Conservation (phyloP, 768 basidiomycete species). For the Tricholoma matsutake region DNA sequence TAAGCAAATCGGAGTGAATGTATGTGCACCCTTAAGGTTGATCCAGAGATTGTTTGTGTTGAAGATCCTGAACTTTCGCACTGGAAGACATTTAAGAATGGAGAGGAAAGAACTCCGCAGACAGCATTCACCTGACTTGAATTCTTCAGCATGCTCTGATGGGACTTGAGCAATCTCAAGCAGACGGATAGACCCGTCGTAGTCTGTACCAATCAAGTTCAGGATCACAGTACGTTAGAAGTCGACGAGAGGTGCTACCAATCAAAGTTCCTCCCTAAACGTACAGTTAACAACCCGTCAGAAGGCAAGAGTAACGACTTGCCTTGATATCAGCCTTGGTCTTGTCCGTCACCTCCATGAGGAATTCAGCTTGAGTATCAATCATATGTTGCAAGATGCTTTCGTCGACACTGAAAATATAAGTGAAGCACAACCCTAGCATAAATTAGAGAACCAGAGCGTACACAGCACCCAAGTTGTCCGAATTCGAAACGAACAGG, state of each 20-base stretch:
- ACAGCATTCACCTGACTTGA: constrained; percentile 62
- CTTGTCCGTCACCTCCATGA: constrained; percentile 97
- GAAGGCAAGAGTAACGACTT: background rate
- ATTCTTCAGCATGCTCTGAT: constrained; percentile 90
- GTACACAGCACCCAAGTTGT: constrained; percentile 90
- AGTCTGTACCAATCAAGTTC: constrained; percentile 40
- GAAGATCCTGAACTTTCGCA: constrained; percentile 92
- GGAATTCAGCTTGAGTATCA: constrained; percentile 75
- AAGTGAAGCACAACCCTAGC: constrained; percentile 6
- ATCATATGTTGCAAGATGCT: constrained; percentile 87
- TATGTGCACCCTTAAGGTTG: constrained; percentile 60
- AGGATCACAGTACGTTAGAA: background rate
- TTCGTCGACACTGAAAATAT: constrained; percentile 61
- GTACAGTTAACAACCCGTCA: background rate
- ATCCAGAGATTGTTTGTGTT: constrained; percentile 86
- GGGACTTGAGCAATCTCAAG: constrained; percentile 96
- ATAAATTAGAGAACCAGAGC: constrained; percentile 20
- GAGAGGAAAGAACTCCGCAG: background rate
- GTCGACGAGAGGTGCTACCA: constrained; percentile 32
- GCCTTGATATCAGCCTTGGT: constrained; percentile 79
- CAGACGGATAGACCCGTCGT: constrained; percentile 83
- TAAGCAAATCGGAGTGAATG: background rate
- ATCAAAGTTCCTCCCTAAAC: constrained; percentile 79
- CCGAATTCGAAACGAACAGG: constrained; percentile 96
- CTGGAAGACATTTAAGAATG: constrained; percentile 26